These are phyloP conservation scores for Albatrellus ellisii DNA, from an alignment of 768 basidiomycete species.

Conservation along the genomic window DNA sequence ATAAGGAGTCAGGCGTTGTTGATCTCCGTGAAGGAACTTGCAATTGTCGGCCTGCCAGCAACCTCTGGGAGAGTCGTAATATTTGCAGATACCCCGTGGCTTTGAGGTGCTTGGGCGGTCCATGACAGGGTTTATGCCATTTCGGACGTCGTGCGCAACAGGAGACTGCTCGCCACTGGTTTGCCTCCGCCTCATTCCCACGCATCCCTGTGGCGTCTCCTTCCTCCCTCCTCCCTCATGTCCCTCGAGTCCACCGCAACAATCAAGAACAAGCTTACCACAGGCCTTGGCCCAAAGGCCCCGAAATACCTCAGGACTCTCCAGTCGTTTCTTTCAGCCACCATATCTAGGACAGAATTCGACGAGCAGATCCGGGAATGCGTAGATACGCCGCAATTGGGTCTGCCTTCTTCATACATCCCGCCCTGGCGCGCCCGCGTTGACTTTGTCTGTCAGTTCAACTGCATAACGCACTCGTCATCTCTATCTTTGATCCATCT, in stretches of 20 bases:
- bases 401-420: constrained; percentile 13
- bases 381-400: constrained; percentile 45
- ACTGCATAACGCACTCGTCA: constrained; percentile 73
- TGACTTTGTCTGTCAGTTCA: constrained; percentile 33
- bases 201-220: neutral
- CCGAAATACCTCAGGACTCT: constrained; percentile 47
- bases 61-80: constrained; percentile 48
- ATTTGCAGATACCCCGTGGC: constrained; percentile 57
- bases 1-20: constrained; percentile 44
- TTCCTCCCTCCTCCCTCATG: constrained; percentile 26
- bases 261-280: constrained; percentile 54
- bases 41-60: constrained; percentile 58
- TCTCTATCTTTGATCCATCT: constrained; percentile 72
- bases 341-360: constrained; percentile 61
- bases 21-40: constrained; percentile 63
- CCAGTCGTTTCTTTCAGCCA: constrained; percentile 53
- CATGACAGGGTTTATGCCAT: constrained; percentile 7
- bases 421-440: constrained; percentile 2
- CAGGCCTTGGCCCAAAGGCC: constrained; percentile 48
- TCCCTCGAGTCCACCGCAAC: constrained; percentile 65
- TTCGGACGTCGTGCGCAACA: neutral
- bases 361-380: constrained; percentile 54
- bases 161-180: neutral
- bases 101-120: constrained; percentile 54
- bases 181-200: neutral